Evolutionary conservation across 805 yeast genomes (phyloP).

Genomic region (Saccharomycopsis lassenensis): DNA sequence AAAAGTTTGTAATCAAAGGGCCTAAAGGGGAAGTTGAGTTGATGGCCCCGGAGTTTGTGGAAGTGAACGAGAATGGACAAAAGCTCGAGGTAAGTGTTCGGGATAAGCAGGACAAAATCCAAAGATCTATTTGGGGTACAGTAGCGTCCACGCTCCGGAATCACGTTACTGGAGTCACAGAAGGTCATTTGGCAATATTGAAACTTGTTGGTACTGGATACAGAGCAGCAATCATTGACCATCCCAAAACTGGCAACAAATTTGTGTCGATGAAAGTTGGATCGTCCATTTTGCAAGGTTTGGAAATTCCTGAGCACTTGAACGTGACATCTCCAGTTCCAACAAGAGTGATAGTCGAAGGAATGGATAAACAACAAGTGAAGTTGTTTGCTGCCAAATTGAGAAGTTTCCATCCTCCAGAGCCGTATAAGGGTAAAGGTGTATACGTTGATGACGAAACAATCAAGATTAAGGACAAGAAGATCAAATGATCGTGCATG

Average conservation of each 20-base stretch:
- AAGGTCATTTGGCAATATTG: conserved; percentile 81
- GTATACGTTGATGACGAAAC: conserved; percentile 87
- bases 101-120: conserved; percentile 47
- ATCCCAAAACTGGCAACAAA: conserved; percentile 27
- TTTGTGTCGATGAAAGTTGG: conserved; percentile 78
- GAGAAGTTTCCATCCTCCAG: conserved; percentile 87
- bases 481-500: conserved; percentile 82
- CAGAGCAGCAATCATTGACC: conserved; percentile 69
- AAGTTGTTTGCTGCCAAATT: conserved; percentile 80
- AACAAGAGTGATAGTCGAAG: conserved; percentile 76
- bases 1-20: conserved; percentile 46
- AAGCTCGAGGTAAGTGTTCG: conserved; percentile 45
- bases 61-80: conserved; percentile 26
- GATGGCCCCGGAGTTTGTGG: conserved; percentile 64
- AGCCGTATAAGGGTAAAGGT: conserved; percentile 98
- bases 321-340: conserved; percentile 73
- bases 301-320: conserved; percentile 68
- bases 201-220: conserved; percentile 95
- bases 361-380: conserved; percentile 79
- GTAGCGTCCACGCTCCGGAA: conserved; percentile 69
- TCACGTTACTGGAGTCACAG: conserved; percentile 77
- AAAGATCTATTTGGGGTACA: conserved; percentile 94
- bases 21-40: conserved; percentile 63
- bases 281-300: conserved; percentile 67
- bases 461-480: conserved; percentile 80